Base-by-base conservation (phyloP, 345 rosid species). In the Capsella bursapastoris region DNA sequence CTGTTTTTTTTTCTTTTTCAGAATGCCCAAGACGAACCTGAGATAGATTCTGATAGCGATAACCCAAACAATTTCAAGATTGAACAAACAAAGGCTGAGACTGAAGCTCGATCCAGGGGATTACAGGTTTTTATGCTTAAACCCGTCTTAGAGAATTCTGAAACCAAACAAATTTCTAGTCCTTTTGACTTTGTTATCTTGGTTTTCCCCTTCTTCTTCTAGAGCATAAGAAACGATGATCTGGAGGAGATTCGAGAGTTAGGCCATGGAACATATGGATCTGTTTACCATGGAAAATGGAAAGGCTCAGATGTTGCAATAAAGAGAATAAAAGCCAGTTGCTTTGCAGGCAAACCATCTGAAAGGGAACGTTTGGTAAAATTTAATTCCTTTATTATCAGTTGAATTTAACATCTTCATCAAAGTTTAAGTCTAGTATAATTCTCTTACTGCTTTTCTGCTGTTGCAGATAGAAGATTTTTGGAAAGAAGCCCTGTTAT, bases 211-310 rank as follows among this genome's bases (percentile, higher is more conserved):
- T 84, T 82, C 35, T 80, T 64, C 64, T 25, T 79, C 53, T 83
- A 95, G 99, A 89, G 87, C 15, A 90, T 95, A 76, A 89, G 72
- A 75, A 90, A 89, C 68, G 90, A 90, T 82, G 99, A 95, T 85
- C 82, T 95, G 75, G 99, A 92, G 84, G 99, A 95, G 86, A 81
- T 92, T 35, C 86, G 99, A 44, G 94, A 86, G 80, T 68, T 95
- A 68, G 99, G 99, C 67, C 85, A 87, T 63, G 99, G 99, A 77
- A 90, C 99, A 18, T 95, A 95, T 78, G 99, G 98, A 71, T 85
- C 98, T 80, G 99, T 95, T 79, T 92, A 80, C 80, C 96, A 95
- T 87, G 98, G 98, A 40, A 92, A 92, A 79, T 95, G 99, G 99
- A 95, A 86, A 83, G 99, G 99, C 79, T 92, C 99, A 68, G 97